phyloP scores from a whole-genome alignment of 352 stramenopile genomes.

The Phytophthora sp. region DNA sequence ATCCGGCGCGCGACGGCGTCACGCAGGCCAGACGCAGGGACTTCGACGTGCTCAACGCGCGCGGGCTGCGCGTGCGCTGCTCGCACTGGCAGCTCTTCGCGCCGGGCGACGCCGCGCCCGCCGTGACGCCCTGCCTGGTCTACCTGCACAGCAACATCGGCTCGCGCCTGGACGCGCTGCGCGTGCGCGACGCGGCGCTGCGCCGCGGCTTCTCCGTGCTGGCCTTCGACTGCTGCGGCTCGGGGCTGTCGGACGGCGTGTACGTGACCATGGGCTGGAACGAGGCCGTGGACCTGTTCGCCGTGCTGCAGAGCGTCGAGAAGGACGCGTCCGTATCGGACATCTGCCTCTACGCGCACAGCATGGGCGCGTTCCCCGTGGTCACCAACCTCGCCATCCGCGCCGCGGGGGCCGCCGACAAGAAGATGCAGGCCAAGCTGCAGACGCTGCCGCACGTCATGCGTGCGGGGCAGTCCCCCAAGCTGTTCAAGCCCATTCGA shows the following conservation, averaged over 20 bases:
- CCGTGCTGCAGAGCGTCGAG: constrained; percentile 71
- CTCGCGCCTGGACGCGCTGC: constrained; percentile 69
- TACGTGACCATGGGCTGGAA: constrained; percentile 91
- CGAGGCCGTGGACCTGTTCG: constrained; percentile 74
- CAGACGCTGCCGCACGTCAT: constrained; percentile 63
- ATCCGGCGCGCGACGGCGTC: constrained; percentile 12
- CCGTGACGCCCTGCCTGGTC: constrained; percentile 59
- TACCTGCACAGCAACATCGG: constrained; percentile 89
- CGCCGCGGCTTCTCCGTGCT: constrained; percentile 78
- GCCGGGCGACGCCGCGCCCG: constrained; percentile 12
- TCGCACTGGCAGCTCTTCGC: constrained; percentile 79
- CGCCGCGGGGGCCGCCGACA: constrained; percentile 46
- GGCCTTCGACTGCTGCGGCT: constrained; percentile 85
- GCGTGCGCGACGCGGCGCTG: constrained; percentile 68
- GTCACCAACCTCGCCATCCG: constrained; percentile 79
- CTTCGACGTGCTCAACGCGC: constrained; percentile 76
- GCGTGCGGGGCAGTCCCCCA: constrained; percentile 42
- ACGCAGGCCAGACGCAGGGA: constrained; percentile 50
- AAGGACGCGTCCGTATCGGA: constrained; percentile 50
- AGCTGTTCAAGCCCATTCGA: constrained; percentile 67
- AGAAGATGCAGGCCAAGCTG: constrained; percentile 58
- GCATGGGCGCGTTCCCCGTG: constrained; percentile 83
- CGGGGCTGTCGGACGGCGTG: constrained; percentile 74
- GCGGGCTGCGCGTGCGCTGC: constrained; percentile 66
- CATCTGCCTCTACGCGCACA: constrained; percentile 82